Evolutionary conservation across 371 early-diverging fungal species (phyloP).

Genomic region (Mortierella sp.): DNA sequence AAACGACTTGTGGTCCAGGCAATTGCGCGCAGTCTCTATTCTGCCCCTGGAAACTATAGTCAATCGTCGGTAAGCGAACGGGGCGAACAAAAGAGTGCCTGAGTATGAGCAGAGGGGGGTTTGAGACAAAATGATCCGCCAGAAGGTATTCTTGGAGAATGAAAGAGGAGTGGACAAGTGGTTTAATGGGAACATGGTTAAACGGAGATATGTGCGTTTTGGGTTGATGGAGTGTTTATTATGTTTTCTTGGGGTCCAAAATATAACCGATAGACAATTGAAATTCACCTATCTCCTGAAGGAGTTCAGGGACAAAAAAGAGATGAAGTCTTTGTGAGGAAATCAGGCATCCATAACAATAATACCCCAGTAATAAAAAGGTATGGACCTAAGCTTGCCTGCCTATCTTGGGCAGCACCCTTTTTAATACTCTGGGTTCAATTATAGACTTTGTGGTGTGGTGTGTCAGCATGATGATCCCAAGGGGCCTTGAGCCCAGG

Average conservation of each 20-base stretch:
- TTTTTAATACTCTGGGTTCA: neutral
- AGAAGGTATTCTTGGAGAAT: no score
- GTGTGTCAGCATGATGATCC: neutral
- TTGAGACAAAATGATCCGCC: no score
- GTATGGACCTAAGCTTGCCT: neutral
- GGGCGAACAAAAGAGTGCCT: neutral
- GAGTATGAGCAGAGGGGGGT: no score
- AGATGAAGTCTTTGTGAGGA: neutral
- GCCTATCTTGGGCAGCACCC: neutral
- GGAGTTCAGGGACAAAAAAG: neutral
- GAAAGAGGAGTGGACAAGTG: neutral
- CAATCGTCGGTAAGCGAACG: neutral
- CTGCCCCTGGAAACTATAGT: neutral
- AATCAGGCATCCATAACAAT: neutral
- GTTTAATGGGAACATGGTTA: no score
- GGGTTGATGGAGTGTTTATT: no score
- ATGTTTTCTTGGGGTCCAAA: neutral
- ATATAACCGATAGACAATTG: neutral
- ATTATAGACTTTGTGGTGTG: neutral
- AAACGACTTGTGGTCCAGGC: neutral
- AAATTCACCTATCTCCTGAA: neutral
- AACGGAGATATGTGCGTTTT: neutral
- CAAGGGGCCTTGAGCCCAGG: slow-evolving; percentile 1
- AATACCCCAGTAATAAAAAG: no score
- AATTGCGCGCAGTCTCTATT: neutral